Evolutionary conservation across 2,329 filamentous ascomycete genomes (phyloP), one percentile per base, ranked within the genome.

Genomic region (Colletotrichum tanaceti): DNA sequence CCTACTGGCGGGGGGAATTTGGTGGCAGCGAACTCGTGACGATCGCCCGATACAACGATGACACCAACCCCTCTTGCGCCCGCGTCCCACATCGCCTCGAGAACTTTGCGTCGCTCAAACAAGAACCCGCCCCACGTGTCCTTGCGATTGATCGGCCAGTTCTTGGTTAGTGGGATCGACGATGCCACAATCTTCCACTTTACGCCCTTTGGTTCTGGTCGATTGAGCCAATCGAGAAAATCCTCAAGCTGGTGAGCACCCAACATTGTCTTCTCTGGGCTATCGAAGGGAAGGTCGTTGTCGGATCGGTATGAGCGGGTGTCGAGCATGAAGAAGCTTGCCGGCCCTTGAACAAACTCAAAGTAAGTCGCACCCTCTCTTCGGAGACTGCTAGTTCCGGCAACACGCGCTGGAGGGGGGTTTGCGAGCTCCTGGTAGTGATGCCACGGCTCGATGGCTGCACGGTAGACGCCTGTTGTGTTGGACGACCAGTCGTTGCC

Each of bases 61-160:
- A 98, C 90, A 28, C 94, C 93, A 6, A 91, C 83, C 7, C 93
- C 92, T 5, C 88, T 87, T 1, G 87, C 82, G n/a, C 93, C 90
- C 0, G 92, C 90, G 70, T 92, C 90, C 94, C 96, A 98, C 88
- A 98, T 97, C 2, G 93, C 92, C 77, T 97, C 91, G 16, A 99
- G 89, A 32, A 98, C 87, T 63, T 84, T 85, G 62, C 86, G 87
- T 18, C 96, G 90, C 82, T 99, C 96, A 57, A 85, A 82, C 2
- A 98, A 84, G 78, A 97, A 98, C 0, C 95, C 95, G 54, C 93
- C 93, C 96, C 96, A 99, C 0, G 96, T 98, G 76, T 99, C 96
- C 70, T 90, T 85, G 2, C 89, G 89, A 72, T 96, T 95, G 72
- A 97, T 88, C 28, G 89, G 91, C 95, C 96, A 99, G 79, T 99